Evolutionary conservation across 2,329 filamentous ascomycete genomes (phyloP), one percentile per base, ranked within the genome.

Genomic region (Aspergillus udagawae): DNA sequence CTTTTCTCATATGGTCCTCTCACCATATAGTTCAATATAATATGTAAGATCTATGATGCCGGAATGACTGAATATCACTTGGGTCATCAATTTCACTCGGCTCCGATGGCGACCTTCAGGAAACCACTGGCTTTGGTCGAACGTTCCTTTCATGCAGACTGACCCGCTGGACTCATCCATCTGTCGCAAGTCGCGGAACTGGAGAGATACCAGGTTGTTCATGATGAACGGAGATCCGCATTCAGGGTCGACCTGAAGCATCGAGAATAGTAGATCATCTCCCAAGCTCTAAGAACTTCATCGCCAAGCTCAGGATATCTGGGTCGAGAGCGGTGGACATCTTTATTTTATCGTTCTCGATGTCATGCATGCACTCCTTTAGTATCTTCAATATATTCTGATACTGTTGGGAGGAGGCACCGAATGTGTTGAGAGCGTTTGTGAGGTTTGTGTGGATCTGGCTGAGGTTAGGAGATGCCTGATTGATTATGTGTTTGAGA

Each of bases 401-500:
- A 52, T 76, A 75, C 55, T 77, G 74, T 14, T 54, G 61, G 6
- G 74, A 77, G 2, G 66, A 67, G 12, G 71, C 48, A 6, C 74
- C 75, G 57, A 75, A 77, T 5, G 75, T 76, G 32, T 68, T 64
- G 4, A 74, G 65, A 3, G 73, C 75, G 51, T 76, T 79, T 41
- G 68, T 67, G 21, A 77, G 73, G 52, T 75, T 79, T 54, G 66
- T 71, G n/a, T 75, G 72, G 51, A 77, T 72, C 74, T 77, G 54
- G 53, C 14, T 41, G 25, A 25, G 20, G 21, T 41, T 50, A 23
- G 20, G 27, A 10, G 14, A 32, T 20, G 47, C 23, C 17, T 28
- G 50, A 23, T 38, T 25, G 10, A 55, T 29, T 38, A 4, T 12
- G 10, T 28, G n/a, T 41, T 53, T 21, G 49, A 20, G 32, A 53